Evolutionary conservation across 352 stramenopile genomes (phyloP), one percentile per base, ranked within the genome.

Genomic region (Salisapilia sapeloensis): DNA sequence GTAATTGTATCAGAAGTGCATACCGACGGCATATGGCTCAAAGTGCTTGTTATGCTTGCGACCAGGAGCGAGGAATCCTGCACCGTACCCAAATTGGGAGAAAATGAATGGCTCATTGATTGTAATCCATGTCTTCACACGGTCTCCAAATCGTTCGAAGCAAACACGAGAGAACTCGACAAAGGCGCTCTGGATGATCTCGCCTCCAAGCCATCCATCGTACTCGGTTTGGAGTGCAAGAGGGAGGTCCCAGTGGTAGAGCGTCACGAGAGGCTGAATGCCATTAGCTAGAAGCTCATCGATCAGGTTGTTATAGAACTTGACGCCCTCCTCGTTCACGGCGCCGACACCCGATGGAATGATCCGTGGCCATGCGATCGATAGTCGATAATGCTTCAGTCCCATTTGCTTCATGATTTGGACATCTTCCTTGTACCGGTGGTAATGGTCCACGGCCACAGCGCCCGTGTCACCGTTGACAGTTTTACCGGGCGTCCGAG

Each of bases 171-270:
- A 72, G 49, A 95, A 96, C 10, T 80, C 48, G 13, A 49, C 49
- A 48, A 91, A 92, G 10, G 62, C 55, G 14, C 64, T 39, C n/a
- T 70, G 48, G 25, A 82, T 62, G 24, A 62, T 48, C 6, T 43
- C 47, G 4, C 47, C 47, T 12, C 53, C 50, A 0, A 78, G 49
- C 48, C 47, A 76, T 9, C 84, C 86, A 26, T 78, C 70, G 39
- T 83, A 79, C 36, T 74, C 58, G 15, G 80, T 79, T 39, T 94
- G 53, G 12, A 96, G 41, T 15, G 45, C 35, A 33, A 94, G 53
- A 10, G 89, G 89, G 15, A 96, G 45, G 59, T 97, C 92, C 92
- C 92, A 97, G 54, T 98, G 92, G 50, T 95, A 97, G 3, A 98
- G 46, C 14, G 90, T 93, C 4, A 90, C 60, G 24, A 71, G 60